Evolutionary conservation across 2,329 filamentous ascomycete genomes (phyloP), one percentile per base, ranked within the genome.

Genomic region (Aspergillus ibericus): DNA sequence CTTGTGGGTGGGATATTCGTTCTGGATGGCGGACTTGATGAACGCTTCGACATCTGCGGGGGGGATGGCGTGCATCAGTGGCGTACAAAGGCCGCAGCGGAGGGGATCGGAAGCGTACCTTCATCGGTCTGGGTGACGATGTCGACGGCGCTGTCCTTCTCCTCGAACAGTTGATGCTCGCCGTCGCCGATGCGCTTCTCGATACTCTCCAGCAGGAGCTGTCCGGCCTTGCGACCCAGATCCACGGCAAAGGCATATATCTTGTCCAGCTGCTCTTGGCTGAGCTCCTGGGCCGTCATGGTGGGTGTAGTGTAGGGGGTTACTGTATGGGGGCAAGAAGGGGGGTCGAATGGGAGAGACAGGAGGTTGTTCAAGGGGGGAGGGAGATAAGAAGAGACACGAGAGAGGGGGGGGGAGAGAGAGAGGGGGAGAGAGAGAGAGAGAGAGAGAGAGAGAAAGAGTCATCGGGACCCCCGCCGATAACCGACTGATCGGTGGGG

Each of bases 121-220:
- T 89, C 83, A 70, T 92, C 89, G 0, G 88, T 89, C 75, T 91
- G 85, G 9, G 89, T 92, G 18, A 92, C 89, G 61, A 92, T 84
- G 71, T 92, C 90, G 10, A 92, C 89, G 1, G 88, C 83, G 69
- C 85, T 91, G 64, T 90, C 86, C 72, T 93, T 93, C 74, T 92
- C 88, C 7, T 80, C 76, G 55, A 83, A 80, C 1, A 67, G 66
- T 59, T 81, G 74, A 44, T 72, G 68, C 53, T 59, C 72, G 15
- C 69, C 67, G 36, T 75, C 77, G 9, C 74, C 76, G 65, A 83
- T 83, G 34, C 87, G 81, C 62, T 80, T 71, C 63, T 83, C 80
- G n/a, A 87, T 84, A 12, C 84, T 86, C 49, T 86, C 81, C 70
- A 89, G 83, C 42, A 92, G 80, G 68, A 90, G 81, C 55, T 83